Base-by-base conservation (phyloP, 192 early-diverging fungal genomes). In the Coemansia javaensis region DNA sequence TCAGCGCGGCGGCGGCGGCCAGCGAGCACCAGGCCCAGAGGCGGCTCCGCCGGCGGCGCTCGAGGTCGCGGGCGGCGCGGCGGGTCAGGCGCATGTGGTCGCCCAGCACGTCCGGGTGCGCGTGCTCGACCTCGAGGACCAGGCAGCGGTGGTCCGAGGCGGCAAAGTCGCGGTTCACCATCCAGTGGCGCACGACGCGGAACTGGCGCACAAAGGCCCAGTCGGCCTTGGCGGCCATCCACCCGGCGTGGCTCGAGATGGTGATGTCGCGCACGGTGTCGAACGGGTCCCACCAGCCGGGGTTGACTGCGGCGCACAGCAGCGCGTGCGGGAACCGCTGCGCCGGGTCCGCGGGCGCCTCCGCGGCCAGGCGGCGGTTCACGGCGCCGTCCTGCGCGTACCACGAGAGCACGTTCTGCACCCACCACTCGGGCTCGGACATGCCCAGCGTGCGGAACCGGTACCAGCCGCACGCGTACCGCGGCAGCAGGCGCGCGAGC, bases 261-360 rank as follows among this genome's bases (percentile, higher is more conserved):
- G 88, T 90, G 25, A 85, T 57, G 36, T 87, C 82, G 12, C 71
- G 50, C 5, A 63, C 44, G 10, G 78, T 39, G 23, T 77, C 71
- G 75, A 83, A 90, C 32, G 85, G 85, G 30, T 90, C 88, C 40
- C 69, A 84, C 65, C 86, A 90, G 12, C 84, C 86, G 0, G 86
- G 85, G 47, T 90, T 90, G 14, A 77, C 56, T 5, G 85, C 84
- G 9, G 66, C 44, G 24, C 51, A 33, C 17, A 81, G 33, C 1
- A 79, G 74, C 7, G 74, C 50, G 23, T 28, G 15, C 0, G 70
- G 52, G 25, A 70, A 66, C 0, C 36, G 57, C 32, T 56, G 18
- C n/a, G 51, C 17, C n/a, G n/a, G n/a, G 1, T 44, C 30, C 2
- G 65, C 53, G 40, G 61, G 24, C 10, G 42, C 42, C 41, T 57